phyloP scores from a whole-genome alignment of 805 yeast genomes.

The Pichia nanzhaoensis region DNA sequence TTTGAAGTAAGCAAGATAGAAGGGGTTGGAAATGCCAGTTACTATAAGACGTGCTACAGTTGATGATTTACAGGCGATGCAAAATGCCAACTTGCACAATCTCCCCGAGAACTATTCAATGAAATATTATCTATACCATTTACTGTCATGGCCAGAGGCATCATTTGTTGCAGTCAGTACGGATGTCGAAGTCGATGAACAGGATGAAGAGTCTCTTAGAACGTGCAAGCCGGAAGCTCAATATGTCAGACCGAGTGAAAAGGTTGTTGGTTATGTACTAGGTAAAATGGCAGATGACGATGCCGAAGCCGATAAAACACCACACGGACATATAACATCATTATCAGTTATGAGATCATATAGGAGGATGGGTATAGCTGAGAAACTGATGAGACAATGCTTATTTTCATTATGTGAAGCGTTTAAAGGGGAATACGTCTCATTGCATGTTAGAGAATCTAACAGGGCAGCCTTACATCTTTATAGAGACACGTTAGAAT shows the following conservation, averaged over 20 bases:
- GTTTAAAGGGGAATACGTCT: conserved; percentile 75
- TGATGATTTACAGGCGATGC: conserved; percentile 88
- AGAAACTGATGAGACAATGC: conserved; percentile 75
- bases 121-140: conserved; percentile 90
- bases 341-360: conserved; percentile 93
- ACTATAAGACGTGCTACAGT: conserved; percentile 85
- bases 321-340: conserved; percentile 91
- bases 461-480: conserved; percentile 91
- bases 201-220: conserved; percentile 16
- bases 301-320: conserved; percentile 53
- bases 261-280: conserved; percentile 90
- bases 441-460: conserved; percentile 88
- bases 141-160: conserved; percentile 95
- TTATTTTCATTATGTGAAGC: conserved; percentile 74
- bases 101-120: conserved; percentile 91
- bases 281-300: conserved; percentile 93
- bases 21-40: conserved; percentile 66
- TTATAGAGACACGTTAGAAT: conserved; percentile 76
- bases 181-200: conserved; percentile 35
- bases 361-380: conserved; percentile 93
- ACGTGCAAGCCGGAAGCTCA: conserved; percentile 32
- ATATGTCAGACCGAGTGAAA: conserved; percentile 61
- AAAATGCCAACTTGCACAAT: conserved; percentile 85
- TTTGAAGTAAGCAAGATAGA: background rate
- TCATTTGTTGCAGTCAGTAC: conserved; percentile 90